Percentiles rank a stretch among this genome's conserved stretches.
Conservation (phyloP, 129 eudicot genomes). For the Oenanthe sinensis region DNA sequence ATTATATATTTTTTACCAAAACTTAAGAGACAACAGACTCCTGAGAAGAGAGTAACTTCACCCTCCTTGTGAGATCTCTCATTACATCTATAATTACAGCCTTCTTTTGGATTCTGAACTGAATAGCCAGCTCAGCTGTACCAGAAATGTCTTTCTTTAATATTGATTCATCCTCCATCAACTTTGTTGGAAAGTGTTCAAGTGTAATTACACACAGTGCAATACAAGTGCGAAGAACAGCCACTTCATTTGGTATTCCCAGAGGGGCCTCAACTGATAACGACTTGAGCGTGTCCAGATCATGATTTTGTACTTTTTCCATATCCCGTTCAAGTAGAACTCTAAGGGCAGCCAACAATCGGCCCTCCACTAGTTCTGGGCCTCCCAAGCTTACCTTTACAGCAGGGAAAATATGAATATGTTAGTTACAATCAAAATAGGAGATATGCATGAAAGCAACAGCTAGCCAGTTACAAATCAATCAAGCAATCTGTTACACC, state of each 20-base stretch:
- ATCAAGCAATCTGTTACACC: neutral
- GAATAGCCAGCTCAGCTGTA: slow-evolving; percentile 54
- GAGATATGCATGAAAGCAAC: neutral
- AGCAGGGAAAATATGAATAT: slow-evolving; percentile 4
- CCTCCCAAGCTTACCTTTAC: slow-evolving; percentile 82
- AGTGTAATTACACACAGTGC: slow-evolving; percentile 76
- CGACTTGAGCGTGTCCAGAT: slow-evolving; percentile 56
- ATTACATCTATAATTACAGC: slow-evolving; percentile 58
- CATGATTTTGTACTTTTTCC: slow-evolving; percentile 45
- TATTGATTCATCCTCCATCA: slow-evolving; percentile 76
- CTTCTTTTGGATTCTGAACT: slow-evolving; percentile 84
- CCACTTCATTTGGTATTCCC: slow-evolving; percentile 57
- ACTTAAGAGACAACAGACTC: slow-evolving; percentile 46
- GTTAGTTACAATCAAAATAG: neutral
- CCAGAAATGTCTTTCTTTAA: slow-evolving; percentile 35
- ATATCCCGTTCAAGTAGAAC: slow-evolving; percentile 43
- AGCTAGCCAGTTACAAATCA: neutral
- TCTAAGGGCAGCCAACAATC: slow-evolving; percentile 81
- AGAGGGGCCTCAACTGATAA: slow-evolving; percentile 57
- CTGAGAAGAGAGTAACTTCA: slow-evolving; percentile 41
- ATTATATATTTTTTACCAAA: too few species aligned
- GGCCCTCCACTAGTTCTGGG: slow-evolving; percentile 68
- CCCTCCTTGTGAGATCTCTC: slow-evolving; percentile 65
- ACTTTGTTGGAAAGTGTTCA: slow-evolving; percentile 72
- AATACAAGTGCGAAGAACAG: slow-evolving; percentile 61